phyloP scores from a whole-genome alignment of 164 flowering plant species.

The Umbilicus rupestris region DNA sequence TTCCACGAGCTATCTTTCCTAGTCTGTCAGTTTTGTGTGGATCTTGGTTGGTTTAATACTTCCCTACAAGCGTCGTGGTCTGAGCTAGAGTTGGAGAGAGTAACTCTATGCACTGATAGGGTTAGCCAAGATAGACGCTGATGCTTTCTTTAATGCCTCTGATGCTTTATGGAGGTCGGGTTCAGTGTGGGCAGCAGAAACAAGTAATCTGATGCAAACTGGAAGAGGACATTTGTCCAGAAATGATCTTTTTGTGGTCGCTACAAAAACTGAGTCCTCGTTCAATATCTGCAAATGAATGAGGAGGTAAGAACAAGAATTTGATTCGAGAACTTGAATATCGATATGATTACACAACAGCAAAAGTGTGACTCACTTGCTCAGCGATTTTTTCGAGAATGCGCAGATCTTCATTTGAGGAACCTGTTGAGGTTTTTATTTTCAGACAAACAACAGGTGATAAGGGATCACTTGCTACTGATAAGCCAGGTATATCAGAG shows the following conservation, averaged over 20 bases:
- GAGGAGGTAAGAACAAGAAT: background rate
- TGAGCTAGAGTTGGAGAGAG: too few relatives aligned
- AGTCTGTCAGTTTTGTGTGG: too few relatives aligned
- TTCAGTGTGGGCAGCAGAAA: constrained; percentile 86
- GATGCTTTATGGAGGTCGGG: constrained; percentile 51
- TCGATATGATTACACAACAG: background rate
- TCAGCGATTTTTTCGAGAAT: constrained; percentile 67
- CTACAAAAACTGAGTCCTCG: constrained; percentile 55
- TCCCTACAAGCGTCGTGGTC: too few relatives aligned
- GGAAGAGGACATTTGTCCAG: constrained; percentile 77
- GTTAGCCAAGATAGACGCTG: constrained; percentile 18
- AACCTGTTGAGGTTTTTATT: constrained; percentile 60
- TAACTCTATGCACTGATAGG: background rate
- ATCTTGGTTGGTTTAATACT: too few relatives aligned
- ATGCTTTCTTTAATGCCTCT: constrained; percentile 38
- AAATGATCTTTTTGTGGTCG: constrained; percentile 55
- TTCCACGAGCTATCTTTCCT: background rate
- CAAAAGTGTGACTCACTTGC: constrained; percentile 34
- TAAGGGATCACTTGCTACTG: constrained; percentile 52
- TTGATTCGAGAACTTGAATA: background rate
- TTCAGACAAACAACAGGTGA: constrained; percentile 75
- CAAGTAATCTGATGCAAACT: constrained; percentile 60
- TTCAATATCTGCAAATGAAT: constrained; percentile 50
- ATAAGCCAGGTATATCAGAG: constrained; percentile 46
- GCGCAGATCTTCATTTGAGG: constrained; percentile 37